Base-by-base conservation (phyloP, 257 asterid genomes). In the Echium plantagineum region DNA sequence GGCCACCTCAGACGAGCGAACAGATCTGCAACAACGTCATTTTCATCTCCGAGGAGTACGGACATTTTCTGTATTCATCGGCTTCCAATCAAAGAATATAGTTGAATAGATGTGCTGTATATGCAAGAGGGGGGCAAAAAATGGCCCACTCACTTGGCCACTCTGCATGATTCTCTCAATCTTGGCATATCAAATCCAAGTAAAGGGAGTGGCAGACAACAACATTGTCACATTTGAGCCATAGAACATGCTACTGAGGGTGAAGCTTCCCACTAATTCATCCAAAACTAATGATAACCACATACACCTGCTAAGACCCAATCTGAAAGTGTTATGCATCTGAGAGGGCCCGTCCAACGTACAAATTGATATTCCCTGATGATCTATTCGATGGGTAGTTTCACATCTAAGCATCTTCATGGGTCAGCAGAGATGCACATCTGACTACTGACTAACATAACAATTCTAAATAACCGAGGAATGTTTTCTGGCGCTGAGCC, bases 121-220 rank as follows among this genome's bases (percentile, higher is more conserved):
- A 55, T n/a, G 22, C 28, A 55, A 24, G 9, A 7, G 58, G 22
- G 22, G 59, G 59, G 53, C 26, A 38, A 52, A 48, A 59, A 69
- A 52, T 52, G 67, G 58, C 75, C 76, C 76, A 57, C 55, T 52
- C 31, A 31, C 12, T 55, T 9, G 49, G 17, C 24, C n/a, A 46
- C 22, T 7, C 9, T 53, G 17, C 68, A 2, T 13, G 5, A 19
- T 4, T 8, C 65, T 21, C 57, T 15, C 26, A 30, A 42, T 35
- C 71, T 56, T 55, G 30, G 58, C 38, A 53, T 32, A 55, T 24
- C 57, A 17, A 18, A 58, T 68, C 65, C 61, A 57, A 9, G 60
- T 58, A 59, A 54, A 53, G 64, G 63, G 72, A 63, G 72, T 83
- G 85, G 81, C 75, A 76, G 90, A 80, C 87, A 81, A 68, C 58